Evolutionary conservation across 768 basidiomycete species (phyloP).

Genomic region (Amanita polypyramis): DNA sequence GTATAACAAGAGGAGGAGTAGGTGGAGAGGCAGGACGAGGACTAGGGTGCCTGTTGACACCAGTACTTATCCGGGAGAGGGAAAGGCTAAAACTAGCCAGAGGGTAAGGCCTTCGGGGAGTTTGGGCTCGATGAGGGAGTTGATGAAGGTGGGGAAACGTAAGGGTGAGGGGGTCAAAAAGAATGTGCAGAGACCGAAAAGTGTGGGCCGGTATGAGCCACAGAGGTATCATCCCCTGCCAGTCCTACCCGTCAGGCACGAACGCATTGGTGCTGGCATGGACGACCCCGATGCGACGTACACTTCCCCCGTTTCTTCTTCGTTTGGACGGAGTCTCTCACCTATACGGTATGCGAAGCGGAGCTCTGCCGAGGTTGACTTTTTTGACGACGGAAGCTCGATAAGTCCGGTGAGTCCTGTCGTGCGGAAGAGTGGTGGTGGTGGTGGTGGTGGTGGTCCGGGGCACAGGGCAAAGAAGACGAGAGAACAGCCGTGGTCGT

Average conservation of each 20-base stretch:
- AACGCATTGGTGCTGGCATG: background rate
- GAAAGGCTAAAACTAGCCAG: background rate
- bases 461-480: constrained; percentile 3
- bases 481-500: constrained; percentile 15
- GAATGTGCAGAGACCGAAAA: background rate
- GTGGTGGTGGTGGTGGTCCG: background rate
- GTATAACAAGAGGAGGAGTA: constrained; percentile 8
- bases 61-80: background rate
- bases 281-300: background rate
- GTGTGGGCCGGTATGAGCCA: background rate
- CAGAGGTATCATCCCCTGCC: background rate
- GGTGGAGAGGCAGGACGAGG: constrained; percentile 4
- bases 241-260: background rate
- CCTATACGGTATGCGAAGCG: constrained; percentile 6
- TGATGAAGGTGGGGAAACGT: background rate
- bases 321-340: background rate
- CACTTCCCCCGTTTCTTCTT: background rate
- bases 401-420: background rate
- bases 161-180: background rate
- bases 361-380: background rate
- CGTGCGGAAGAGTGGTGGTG: too few species aligned
- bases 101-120: background rate
- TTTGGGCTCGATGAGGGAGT: background rate
- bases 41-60: background rate
- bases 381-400: constrained; percentile 1